phyloP scores from a whole-genome alignment of 805 yeast species.

The Lachancea thermotolerans region DNA sequence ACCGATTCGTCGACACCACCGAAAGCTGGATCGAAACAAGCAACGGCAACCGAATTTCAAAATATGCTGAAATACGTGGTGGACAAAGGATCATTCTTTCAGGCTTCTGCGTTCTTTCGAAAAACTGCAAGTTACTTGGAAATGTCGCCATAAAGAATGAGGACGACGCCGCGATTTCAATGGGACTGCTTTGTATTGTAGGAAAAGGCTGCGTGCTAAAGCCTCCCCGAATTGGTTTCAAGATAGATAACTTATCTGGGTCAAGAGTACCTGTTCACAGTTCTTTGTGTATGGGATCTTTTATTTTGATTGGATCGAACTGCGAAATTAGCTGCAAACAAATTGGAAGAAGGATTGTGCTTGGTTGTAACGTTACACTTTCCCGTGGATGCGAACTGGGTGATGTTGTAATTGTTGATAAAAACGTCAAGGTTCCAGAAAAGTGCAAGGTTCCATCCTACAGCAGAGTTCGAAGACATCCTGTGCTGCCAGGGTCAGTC shows the following conservation, averaged over 20 bases:
- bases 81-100: slow-evolving; percentile 39
- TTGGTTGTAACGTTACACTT: slow-evolving; percentile 4
- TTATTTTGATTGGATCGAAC: slow-evolving; percentile 1
- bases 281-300: slow-evolving; percentile 7
- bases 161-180: slow-evolving; percentile 5
- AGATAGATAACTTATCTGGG: background rate
- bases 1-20: background rate
- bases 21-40: slow-evolving; percentile 42
- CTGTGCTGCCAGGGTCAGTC: background rate
- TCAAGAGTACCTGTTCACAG: background rate
- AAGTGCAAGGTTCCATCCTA: slow-evolving; percentile 8
- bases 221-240: slow-evolving; percentile 8
- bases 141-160: slow-evolving; percentile 23
- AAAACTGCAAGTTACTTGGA: slow-evolving; percentile 33
- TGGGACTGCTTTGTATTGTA: slow-evolving; percentile 8
- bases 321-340: slow-evolving; percentile 2
- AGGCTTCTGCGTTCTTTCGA: slow-evolving; percentile 35
- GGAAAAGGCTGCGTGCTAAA: slow-evolving; percentile 1
- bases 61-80: slow-evolving; percentile 37
- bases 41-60: slow-evolving; percentile 45
- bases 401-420: slow-evolving; percentile 9
- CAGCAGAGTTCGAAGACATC: slow-evolving; percentile 7
- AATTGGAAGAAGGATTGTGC: slow-evolving; percentile 8
- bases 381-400: slow-evolving; percentile 8
- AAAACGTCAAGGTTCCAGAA: slow-evolving; percentile 7